These are phyloP conservation scores for Lactarius sanguifluus DNA, from an alignment of 768 basidiomycete genomes.

Conservation along the genomic window DNA sequence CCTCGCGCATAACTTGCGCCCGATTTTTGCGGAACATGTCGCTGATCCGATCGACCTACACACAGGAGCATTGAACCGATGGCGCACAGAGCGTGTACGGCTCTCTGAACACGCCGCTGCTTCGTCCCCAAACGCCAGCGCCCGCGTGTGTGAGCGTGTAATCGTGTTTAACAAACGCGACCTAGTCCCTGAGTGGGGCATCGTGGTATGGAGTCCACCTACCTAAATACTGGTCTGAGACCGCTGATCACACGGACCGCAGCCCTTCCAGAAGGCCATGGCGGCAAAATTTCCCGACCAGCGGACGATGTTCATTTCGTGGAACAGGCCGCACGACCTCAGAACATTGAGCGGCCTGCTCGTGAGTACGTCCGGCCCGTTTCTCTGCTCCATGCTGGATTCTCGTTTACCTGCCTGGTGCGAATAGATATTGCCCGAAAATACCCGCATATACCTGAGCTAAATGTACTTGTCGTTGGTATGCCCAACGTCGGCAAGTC, in stretches of 20 bases:
- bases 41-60: slow-evolving; percentile 17
- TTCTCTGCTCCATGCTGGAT: background rate
- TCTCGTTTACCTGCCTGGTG: slow-evolving; percentile 9
- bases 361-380: slow-evolving; percentile 59
- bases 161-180: slow-evolving; percentile 94
- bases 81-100: slow-evolving; percentile 28
- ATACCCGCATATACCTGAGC: slow-evolving; percentile 67
- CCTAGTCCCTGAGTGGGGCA: slow-evolving; percentile 83
- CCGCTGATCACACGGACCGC: slow-evolving; percentile 25
- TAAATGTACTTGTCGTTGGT: slow-evolving; percentile 91
- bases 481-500: slow-evolving; percentile 99
- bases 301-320: slow-evolving; percentile 67
- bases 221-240: slow-evolving; percentile 3
- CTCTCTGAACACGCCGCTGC: slow-evolving; percentile 25
- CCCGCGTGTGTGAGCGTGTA: slow-evolving; percentile 69
- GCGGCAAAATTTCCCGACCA: slow-evolving; percentile 68
- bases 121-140: slow-evolving; percentile 22
- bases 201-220: slow-evolving; percentile 57
- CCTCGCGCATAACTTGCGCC: slow-evolving; percentile 20
- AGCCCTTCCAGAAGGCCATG: slow-evolving; percentile 80
- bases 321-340: slow-evolving; percentile 66
- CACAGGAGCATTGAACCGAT: slow-evolving; percentile 21
- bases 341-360: slow-evolving; percentile 61
- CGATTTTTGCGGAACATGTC: slow-evolving; percentile 3
- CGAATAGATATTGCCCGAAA: slow-evolving; percentile 65